Base-by-base conservation (phyloP, 148 eudicot species). In the Hydrangea macrophylla region DNA sequence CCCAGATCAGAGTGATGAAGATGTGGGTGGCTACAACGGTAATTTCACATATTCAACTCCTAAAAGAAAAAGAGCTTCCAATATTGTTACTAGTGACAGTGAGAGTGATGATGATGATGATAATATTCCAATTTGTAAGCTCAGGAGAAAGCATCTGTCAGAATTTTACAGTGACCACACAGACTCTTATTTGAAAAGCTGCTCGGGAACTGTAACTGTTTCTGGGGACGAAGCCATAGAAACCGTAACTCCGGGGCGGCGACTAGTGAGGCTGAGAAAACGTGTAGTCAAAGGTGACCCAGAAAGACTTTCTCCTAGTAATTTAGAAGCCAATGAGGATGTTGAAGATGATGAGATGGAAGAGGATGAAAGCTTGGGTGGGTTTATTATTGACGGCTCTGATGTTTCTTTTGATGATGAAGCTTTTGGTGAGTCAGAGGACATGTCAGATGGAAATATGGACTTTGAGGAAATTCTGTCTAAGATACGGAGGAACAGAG, bases 101-200 rank as follows among this genome's bases (percentile, higher is more conserved):
- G 90, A 79, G 65, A 74, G 75, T 67, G 87, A 75, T 17, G 72
- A 77, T 53, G 80, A 74, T 72, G 90, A 89, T 64, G 92, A 90
- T 73, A 58, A 85, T 60, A 63, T 84, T 70, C 92, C 89, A 53
- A 82, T 92, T 61, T 42, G 86, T 68, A 78, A 72, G 69, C 77
- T 80, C 57, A 66, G 5, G 65, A 62, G 57, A 22, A 81, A 71
- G 17, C 60, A 35, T 51, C 59, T 25, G 58, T 70, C 17, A 31
- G 68, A 60, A 61, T 33, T 48, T 20, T 67, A 61, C 54, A 64
- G 51, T 12, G 56, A 40, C 22, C 26, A 20, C 6, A 0, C 45
- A 17, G 58, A 59, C 64, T 25, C 32, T 64, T 12, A 10, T 23
- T n/a, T 20, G 32, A 64, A 42, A 10, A 53, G 55, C 24, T 30